Evolutionary conservation across 371 early-diverging fungal species (phyloP).

Genomic region (Catenaria anguillulae): DNA sequence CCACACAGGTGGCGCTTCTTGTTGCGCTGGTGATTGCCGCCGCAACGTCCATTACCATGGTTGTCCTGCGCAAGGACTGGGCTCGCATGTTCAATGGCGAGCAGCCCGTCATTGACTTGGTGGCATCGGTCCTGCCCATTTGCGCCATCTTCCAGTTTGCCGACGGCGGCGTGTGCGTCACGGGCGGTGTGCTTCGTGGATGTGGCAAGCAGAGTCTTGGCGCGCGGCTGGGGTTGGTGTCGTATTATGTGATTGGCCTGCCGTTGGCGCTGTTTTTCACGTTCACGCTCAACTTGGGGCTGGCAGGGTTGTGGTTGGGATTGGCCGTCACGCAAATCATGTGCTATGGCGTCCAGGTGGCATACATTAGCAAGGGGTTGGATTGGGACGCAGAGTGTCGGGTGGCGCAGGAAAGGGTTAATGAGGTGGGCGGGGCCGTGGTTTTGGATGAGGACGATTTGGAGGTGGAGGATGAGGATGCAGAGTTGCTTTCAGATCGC

Average conservation of each 20-base stretch:
- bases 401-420: neutral
- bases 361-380: neutral
- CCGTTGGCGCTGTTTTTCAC: conserved; percentile 34
- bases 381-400: neutral
- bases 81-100: conserved; percentile 51
- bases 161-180: conserved; percentile 48
- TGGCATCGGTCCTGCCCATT: conserved; percentile 54
- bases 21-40: conserved; percentile 27
- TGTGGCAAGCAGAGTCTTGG: conserved; percentile 52
- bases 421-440: neutral
- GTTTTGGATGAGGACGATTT: neutral
- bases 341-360: neutral
- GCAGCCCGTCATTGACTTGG: conserved; percentile 42
- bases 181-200: conserved; percentile 56
- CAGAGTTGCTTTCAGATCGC: neutral
- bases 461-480: neutral
- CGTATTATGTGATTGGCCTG: conserved; percentile 46
- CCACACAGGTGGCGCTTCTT: conserved; percentile 28
- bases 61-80: conserved; percentile 22
- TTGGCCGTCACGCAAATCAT: conserved; percentile 36
- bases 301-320: conserved; percentile 54
- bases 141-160: conserved; percentile 57
- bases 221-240: conserved; percentile 47
- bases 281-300: conserved; percentile 35
- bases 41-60: conserved; percentile 23